Evolutionary conservation across 345 rosid genomes (phyloP).

Genomic region (Mallotus nudiflorus): DNA sequence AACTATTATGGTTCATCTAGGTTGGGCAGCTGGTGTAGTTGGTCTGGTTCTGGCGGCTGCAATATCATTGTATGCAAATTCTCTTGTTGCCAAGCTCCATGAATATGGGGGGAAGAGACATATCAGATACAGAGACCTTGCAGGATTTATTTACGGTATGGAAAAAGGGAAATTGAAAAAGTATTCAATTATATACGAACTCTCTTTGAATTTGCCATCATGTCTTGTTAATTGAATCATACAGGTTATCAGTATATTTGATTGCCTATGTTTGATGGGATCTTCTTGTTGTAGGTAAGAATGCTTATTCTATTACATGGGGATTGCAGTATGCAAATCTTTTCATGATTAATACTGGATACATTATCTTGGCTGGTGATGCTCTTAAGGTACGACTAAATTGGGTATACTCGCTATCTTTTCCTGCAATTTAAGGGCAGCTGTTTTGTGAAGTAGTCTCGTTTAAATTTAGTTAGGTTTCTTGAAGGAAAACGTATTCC

Average conservation of each 20-base stretch:
- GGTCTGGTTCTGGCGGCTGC: slow-evolving; percentile 69
- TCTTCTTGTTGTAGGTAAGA: slow-evolving; percentile 18
- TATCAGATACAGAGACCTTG: slow-evolving; percentile 91
- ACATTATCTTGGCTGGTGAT: slow-evolving; percentile 53
- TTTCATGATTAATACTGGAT: slow-evolving; percentile 58
- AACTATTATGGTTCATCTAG: slow-evolving; percentile 84
- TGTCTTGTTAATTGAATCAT: too few species aligned
- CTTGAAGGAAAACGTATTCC: too few species aligned
- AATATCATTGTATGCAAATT: slow-evolving; percentile 72
- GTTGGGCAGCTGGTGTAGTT: slow-evolving; percentile 76
- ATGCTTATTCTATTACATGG: slow-evolving; percentile 36
- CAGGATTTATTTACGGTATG: slow-evolving; percentile 74
- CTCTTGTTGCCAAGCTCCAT: slow-evolving; percentile 82
- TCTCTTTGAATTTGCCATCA: background rate
- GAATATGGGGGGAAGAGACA: slow-evolving; percentile 87
- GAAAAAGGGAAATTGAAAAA: background rate
- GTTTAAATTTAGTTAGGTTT: background rate
- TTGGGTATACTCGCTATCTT: background rate
- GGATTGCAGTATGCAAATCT: slow-evolving; percentile 54
- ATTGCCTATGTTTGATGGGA: background rate
- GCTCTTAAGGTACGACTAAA: slow-evolving; percentile 64
- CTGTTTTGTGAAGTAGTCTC: background rate
- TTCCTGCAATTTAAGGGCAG: too few species aligned
- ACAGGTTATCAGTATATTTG: background rate
- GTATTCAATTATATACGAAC: background rate